These are phyloP conservation scores for Ceriops decandra DNA, from an alignment of 345 rosid genomes.

Conservation along the genomic window DNA sequence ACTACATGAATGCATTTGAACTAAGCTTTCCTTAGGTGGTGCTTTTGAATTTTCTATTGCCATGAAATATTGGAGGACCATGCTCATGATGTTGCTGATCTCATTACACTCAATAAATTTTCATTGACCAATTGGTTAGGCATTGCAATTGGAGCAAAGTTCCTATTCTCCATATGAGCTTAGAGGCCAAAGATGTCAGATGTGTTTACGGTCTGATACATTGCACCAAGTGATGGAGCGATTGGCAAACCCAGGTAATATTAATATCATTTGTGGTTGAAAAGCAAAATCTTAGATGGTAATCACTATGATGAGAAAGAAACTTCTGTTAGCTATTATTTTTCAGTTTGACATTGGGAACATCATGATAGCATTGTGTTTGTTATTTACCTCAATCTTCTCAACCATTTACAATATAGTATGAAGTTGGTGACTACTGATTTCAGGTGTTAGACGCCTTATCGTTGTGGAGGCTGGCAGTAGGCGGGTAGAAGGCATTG, in stretches of 20 bases:
- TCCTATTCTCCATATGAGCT: constrained; percentile 17
- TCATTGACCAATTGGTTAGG: constrained; percentile 10
- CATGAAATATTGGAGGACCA: neutral
- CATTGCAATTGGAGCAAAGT: constrained; percentile 34
- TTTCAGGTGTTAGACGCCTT: constrained; percentile 34
- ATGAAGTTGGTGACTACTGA: neutral
- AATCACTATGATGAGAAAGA: no score
- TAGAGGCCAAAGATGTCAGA: constrained; percentile 30
- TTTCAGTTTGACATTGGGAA: no score
- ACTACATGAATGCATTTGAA: no score
- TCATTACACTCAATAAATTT: neutral
- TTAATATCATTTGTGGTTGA: neutral
- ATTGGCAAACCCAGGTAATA: constrained; percentile 27
- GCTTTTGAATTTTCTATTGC: neutral
- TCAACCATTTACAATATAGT: neutral
- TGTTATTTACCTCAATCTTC: neutral
- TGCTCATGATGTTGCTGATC: neutral
- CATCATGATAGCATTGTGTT: no score
- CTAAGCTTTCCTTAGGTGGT: neutral
- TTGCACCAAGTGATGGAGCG: constrained; percentile 35
- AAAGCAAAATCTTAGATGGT: no score
- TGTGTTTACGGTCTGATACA: constrained; percentile 32
- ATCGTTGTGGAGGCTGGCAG: constrained; percentile 34
- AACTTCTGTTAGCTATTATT: no score
- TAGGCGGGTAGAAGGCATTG: constrained; percentile 33